Evolutionary conservation across 495 filamentous ascomycete genomes (phyloP).

Genomic region (Aspergillus taichungensis): DNA sequence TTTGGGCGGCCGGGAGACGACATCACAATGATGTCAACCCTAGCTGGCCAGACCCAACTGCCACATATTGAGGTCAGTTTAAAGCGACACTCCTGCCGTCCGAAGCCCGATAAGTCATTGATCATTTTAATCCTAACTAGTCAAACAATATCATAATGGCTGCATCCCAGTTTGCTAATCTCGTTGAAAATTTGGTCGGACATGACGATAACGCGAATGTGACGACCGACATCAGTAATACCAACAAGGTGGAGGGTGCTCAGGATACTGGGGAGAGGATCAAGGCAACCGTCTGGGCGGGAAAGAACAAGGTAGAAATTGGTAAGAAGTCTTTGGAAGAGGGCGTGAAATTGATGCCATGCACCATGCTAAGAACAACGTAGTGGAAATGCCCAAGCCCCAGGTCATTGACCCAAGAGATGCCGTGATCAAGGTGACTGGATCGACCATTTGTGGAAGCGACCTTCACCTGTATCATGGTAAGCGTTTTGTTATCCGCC

Average conservation of each 20-base stretch:
- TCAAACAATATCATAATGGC: conserved; percentile 35
- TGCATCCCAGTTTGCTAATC: conserved; percentile 53
- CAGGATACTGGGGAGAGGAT: conserved; percentile 10
- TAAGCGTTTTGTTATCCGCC: conserved; percentile 2
- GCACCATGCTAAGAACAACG: neutral
- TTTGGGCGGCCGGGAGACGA: neutral
- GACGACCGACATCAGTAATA: conserved; percentile 22
- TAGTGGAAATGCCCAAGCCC: conserved; percentile 59
- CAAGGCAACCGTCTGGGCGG: conserved; percentile 21
- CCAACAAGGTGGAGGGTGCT: conserved; percentile 17
- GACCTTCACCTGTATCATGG: conserved; percentile 79
- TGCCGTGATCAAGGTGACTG: conserved; percentile 78
- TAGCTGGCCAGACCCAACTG: neutral
- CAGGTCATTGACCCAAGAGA: conserved; percentile 63
- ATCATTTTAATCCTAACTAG: neutral
- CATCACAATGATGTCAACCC: conserved; percentile 8
- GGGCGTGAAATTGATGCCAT: neutral
- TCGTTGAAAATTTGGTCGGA: conserved; percentile 56
- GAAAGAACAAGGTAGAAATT: conserved; percentile 29
- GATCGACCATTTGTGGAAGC: conserved; percentile 77
- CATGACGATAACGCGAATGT: conserved; percentile 37
- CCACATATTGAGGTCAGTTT: neutral
- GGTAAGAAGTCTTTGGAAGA: conserved; percentile 11
- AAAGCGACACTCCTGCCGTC: neutral
- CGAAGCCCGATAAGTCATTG: neutral